A percentile compares a stretch with the other conserved stretches of the same genome.
Evolutionary conservation across 2,329 filamentous ascomycete genomes (phyloP).

Genomic region (Penicillium sp.): DNA sequence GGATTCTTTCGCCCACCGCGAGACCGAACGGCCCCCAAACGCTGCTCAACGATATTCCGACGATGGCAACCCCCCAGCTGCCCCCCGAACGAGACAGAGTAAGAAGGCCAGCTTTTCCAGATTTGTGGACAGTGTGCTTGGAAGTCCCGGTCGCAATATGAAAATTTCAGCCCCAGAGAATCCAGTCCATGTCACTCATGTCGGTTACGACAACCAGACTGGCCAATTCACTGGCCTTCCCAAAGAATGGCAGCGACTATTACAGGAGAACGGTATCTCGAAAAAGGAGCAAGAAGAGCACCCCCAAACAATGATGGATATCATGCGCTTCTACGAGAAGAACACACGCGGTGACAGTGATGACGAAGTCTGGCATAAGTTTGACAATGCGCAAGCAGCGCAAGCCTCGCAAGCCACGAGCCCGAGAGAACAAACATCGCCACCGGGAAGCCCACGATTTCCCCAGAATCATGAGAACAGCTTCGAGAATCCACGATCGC

Average conservation of each 20-base stretch:
- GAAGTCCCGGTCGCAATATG: constrained; percentile 76
- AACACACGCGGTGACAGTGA: constrained; percentile 78
- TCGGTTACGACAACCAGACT: constrained; percentile 93
- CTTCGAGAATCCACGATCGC: constrained; percentile 94
- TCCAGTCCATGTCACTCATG: constrained; percentile 95
- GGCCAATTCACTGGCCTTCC: constrained; percentile 95
- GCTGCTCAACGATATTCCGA: constrained; percentile 76
- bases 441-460: constrained; percentile 81
- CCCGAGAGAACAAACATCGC: constrained; percentile 55
- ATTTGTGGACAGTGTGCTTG: constrained; percentile 79
- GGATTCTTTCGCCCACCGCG: constrained; percentile 49
- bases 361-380: constrained; percentile 92
- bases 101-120: constrained; percentile 89
- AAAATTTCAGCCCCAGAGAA: constrained; percentile 98
- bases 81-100: constrained; percentile 57
- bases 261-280: constrained; percentile 93
- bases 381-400: constrained; percentile 69
- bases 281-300: constrained; percentile 95
- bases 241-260: constrained; percentile 94
- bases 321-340: constrained; percentile 96
- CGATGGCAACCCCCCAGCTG: constrained; percentile 65
- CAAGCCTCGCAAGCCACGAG: constrained; percentile 51
- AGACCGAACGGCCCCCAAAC: constrained; percentile 51
- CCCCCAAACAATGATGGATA: constrained; percentile 91
- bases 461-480: constrained; percentile 86